phyloP scores from a whole-genome alignment of 2,329 filamentous ascomycete species.

The Trichothecium sympodiale region DNA sequence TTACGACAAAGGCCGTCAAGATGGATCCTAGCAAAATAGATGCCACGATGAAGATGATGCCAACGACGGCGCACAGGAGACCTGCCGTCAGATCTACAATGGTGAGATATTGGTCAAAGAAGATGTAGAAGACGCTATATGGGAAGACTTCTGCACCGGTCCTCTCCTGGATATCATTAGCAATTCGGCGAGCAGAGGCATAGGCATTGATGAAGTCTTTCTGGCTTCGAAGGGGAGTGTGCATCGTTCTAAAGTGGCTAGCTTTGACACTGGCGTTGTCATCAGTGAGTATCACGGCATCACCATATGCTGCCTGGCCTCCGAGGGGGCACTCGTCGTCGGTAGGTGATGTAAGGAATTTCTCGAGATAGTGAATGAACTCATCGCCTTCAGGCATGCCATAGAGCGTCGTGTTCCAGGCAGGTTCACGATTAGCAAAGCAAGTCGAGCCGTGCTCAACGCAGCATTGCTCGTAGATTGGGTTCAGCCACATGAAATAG shows the following conservation, averaged over 20 bases:
- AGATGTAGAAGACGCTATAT: constrained; percentile 96
- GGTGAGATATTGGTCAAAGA: constrained; percentile 91
- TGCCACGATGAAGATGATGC: constrained; percentile 73
- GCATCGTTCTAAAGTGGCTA: constrained; percentile 84
- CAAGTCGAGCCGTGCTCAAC: constrained; percentile 61
- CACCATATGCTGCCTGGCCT: constrained; percentile 76
- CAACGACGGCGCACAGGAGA: constrained; percentile 72
- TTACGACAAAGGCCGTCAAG: constrained; percentile 71
- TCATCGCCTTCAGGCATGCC: constrained; percentile 94
- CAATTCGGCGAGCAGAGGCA: constrained; percentile 77
- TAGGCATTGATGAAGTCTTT: constrained; percentile 90
- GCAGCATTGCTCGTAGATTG: constrained; percentile 60
- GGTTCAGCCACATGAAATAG: constrained; percentile 94
- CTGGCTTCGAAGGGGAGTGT: constrained; percentile 79
- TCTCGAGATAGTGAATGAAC: constrained; percentile 74
- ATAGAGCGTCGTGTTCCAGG: constrained; percentile 79
- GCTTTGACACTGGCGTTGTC: constrained; percentile 59
- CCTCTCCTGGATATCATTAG: constrained; percentile 57
- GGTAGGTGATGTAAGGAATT: constrained; percentile 73
- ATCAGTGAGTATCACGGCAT: constrained; percentile 69
- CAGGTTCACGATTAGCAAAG: constrained; percentile 64
- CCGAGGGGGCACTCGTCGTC: constrained; percentile 78
- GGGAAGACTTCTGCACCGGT: constrained; percentile 82
- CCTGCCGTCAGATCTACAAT: constrained; percentile 73
- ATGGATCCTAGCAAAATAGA: constrained; percentile 74